Base-by-base conservation (phyloP, 2,329 filamentous ascomycete species). In the Phaeosphaeria sp. region DNA sequence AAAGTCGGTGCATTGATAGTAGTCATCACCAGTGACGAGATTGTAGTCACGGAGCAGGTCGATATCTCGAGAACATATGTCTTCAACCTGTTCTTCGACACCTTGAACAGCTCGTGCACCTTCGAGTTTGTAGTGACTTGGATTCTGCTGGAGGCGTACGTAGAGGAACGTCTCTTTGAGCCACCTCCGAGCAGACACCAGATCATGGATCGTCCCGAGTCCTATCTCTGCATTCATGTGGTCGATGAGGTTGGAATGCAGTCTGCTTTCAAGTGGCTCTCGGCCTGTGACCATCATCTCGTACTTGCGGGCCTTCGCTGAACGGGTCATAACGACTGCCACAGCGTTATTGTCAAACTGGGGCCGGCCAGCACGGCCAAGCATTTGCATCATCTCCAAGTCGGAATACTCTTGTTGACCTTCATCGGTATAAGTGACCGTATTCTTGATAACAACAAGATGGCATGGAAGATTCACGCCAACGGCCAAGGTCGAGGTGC, bases 361-460 rank as follows among this genome's bases (percentile, higher is more conserved):
- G 6, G 92, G 92, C 20, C 92, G 83, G 1, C 92, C 92, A 50
- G 92, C 92, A 62, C 92, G 87, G 6, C 92, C 92, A 49, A 96
- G 84, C 92, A 96, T 96, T 68, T 96, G 92, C 89, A 94, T 94
- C 60, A 94, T 85, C 65, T 96, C 92, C 5, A 96, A 81, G 71
- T 95, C 91, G 0, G 90, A 88, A 64, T 92, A 93, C 72, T 95
- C 91, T 54, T 87, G 85, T 39, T 85, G 68, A 7, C 77, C 82
- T 6, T 83, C 77, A 30, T 77, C 81, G 55, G 87, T 84, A 55
- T 86, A 85, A 0, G 83, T 81, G 3, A 88, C 83, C 0, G 92
- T 96, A 21, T 91, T 90, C 73, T 96, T 96, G 54, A 96, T 85
- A 10, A 96, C 87, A 3, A 93, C 91, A 2, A 93, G 85, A 71